Evolutionary conservation across 75 land plant genomes (phyloP).

Genomic region (Larix kaempferi): DNA sequence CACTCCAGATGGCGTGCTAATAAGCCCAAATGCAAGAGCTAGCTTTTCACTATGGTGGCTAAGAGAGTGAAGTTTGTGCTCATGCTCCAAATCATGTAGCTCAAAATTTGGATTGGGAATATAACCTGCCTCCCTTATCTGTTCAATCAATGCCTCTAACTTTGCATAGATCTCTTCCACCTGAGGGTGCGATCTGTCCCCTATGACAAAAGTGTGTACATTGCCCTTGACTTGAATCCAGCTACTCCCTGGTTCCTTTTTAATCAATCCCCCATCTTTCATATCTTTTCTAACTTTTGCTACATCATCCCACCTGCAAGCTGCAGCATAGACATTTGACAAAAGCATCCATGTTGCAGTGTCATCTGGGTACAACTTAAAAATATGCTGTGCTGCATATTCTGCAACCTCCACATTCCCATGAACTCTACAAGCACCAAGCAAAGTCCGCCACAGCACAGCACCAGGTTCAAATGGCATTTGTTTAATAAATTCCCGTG

Average conservation of each 20-base stretch:
- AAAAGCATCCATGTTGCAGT: background rate
- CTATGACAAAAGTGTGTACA: slow-evolving; percentile 29
- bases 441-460: slow-evolving; percentile 14
- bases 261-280: background rate
- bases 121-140: slow-evolving; percentile 12
- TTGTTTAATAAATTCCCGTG: slow-evolving; percentile 7
- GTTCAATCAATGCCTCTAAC: slow-evolving; percentile 4
- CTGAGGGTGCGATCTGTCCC: slow-evolving; percentile 27
- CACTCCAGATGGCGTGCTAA: slow-evolving; percentile 10
- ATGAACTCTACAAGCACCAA: background rate
- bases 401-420: background rate
- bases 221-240: slow-evolving; percentile 26
- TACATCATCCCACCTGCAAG: background rate
- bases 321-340: background rate
- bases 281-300: background rate
- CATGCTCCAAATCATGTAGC: slow-evolving; percentile 16
- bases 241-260: slow-evolving; percentile 46
- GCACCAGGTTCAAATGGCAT: slow-evolving; percentile 14
- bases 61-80: slow-evolving; percentile 11
- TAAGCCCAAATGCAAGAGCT: slow-evolving; percentile 23
- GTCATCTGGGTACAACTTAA: background rate
- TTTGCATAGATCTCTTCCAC: slow-evolving; percentile 14
- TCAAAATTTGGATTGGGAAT: background rate
- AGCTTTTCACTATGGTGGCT: slow-evolving; percentile 24
- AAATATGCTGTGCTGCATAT: background rate